Evolutionary conservation across 441 rosid species (phyloP), one percentile per base, ranked within the genome.

Genomic region (Cnidoscolus chayamansa): DNA sequence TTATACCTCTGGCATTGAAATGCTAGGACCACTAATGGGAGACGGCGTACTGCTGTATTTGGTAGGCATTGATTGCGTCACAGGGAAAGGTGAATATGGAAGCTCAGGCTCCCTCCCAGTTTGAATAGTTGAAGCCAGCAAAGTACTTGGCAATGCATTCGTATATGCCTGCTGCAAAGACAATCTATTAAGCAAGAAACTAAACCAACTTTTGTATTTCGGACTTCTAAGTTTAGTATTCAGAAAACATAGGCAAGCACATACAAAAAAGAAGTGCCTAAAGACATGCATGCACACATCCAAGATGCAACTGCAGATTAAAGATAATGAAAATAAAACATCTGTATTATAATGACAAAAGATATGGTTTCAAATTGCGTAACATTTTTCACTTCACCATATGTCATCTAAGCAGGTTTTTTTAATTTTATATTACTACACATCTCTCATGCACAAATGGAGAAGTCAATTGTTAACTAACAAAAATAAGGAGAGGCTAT

Each of bases 1-100:
- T 2, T 25, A 89, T 79, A 93, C 99, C 98, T 95, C 99, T 59
- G 97, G 81, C 85, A 90, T 81, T 74, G 96, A 86, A 48, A 88
- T 81, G 75, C 86, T 84, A 69, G 97, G 87, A 80, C 88, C 91
- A 74, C 86, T 84, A 65, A 88, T 76, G 60, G 99, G 80, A 67
- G 98, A 84, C 67, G 88, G 76, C 15, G 89, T 76, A 74, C 79
- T 92, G 85, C 79, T 80, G 72, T 81, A 91, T 82, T 89, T 90
- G 31, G 91, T 72, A 50, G 93, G 86, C 86, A 84, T 78, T 53
- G 94, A 82, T 73, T 90, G 96, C 51, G 92, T 70, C 74, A 81
- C 80, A 6, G 93, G 88, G 76, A 95, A 93, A 8, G 97, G 88
- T 72, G 97, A 91, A 76, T 89, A 95, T 76, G 89, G 86, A 67